A percentile compares a stretch with the other conserved stretches of the same genome.
Evolutionary conservation across 2,329 filamentous ascomycete species (phyloP).

Genomic region (Aotearoamyces nothofagi): DNA sequence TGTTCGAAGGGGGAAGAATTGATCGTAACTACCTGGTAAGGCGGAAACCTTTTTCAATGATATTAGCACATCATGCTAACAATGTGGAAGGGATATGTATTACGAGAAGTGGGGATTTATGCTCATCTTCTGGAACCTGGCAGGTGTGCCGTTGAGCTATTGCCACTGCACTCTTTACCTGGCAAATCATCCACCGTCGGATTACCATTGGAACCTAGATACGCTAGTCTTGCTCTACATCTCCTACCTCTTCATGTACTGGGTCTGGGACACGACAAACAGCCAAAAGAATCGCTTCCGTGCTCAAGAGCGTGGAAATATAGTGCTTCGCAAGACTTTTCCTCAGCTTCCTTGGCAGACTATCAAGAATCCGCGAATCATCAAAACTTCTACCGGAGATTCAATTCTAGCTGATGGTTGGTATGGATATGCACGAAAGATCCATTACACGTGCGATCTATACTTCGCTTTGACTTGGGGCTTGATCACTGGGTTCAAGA

Average conservation of each 20-base stretch:
- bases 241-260: constrained; percentile 72
- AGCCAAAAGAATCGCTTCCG: constrained; percentile 91
- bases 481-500: constrained; percentile 65
- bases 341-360: constrained; percentile 84
- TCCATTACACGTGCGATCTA: constrained; percentile 68
- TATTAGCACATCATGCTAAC: too few species aligned
- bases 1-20: constrained; percentile 86
- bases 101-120: constrained; percentile 96
- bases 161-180: constrained; percentile 89
- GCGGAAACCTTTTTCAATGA: too few species aligned
- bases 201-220: constrained; percentile 62
- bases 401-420: constrained; percentile 74
- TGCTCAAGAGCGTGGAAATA: constrained; percentile 58
- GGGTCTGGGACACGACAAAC: constrained; percentile 85
- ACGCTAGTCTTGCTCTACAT: constrained; percentile 49
- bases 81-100: constrained; percentile 89
- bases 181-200: constrained; percentile 64
- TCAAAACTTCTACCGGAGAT: constrained; percentile 58
- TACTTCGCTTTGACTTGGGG: constrained; percentile 70
- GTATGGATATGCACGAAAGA: constrained; percentile 67
- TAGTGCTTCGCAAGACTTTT: constrained; percentile 62
- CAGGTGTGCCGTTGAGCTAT: constrained; percentile 80
- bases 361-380: constrained; percentile 65
- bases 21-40: constrained; percentile 72
- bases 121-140: constrained; percentile 96